Conservation (phyloP, 2,329 filamentous ascomycete species). For the Claviceps pusilla region DNA sequence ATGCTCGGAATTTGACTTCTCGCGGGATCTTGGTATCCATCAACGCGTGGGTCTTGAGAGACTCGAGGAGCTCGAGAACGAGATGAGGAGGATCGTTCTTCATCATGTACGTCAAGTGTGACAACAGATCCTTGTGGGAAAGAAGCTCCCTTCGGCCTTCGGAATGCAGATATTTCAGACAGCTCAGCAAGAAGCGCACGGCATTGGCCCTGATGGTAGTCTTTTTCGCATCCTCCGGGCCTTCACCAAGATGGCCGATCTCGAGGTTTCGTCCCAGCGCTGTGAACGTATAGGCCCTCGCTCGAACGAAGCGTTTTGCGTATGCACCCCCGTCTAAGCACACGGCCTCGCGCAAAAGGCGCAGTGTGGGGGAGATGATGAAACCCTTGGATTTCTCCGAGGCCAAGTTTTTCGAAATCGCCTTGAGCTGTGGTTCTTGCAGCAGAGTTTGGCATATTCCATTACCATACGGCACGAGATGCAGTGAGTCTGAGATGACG, state of each 20-base stretch:
- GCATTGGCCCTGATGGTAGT: slow-evolving; percentile 75
- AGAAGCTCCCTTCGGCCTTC: slow-evolving; percentile 72
- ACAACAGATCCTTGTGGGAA: slow-evolving; percentile 64
- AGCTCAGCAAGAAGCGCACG: slow-evolving; percentile 63
- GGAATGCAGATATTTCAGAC: slow-evolving; percentile 62
- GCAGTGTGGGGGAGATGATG: slow-evolving; percentile 74
- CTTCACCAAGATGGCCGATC: slow-evolving; percentile 43
- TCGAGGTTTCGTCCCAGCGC: slow-evolving; percentile 68
- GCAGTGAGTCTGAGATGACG: slow-evolving; percentile 56
- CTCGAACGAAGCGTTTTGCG: slow-evolving; percentile 62
- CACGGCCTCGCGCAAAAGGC: slow-evolving; percentile 73
- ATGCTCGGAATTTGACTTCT: slow-evolving; percentile 57
- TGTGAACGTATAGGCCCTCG: slow-evolving; percentile 64
- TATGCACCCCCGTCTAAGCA: slow-evolving; percentile 72
- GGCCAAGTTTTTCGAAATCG: slow-evolving; percentile 64
- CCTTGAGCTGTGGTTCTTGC: slow-evolving; percentile 64
- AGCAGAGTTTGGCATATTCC: slow-evolving; percentile 70
- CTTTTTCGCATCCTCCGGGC: slow-evolving; percentile 47
- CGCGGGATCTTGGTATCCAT: slow-evolving; percentile 59
- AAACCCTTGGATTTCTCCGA: slow-evolving; percentile 72
- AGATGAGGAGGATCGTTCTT: slow-evolving; percentile 63
- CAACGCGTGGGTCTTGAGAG: slow-evolving; percentile 55
- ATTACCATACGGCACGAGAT: slow-evolving; percentile 60
- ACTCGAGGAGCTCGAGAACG: slow-evolving; percentile 58
- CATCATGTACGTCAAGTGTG: slow-evolving; percentile 65